Conservation (phyloP, 2,329 filamentous ascomycete species). For the Fusarium musae region DNA sequence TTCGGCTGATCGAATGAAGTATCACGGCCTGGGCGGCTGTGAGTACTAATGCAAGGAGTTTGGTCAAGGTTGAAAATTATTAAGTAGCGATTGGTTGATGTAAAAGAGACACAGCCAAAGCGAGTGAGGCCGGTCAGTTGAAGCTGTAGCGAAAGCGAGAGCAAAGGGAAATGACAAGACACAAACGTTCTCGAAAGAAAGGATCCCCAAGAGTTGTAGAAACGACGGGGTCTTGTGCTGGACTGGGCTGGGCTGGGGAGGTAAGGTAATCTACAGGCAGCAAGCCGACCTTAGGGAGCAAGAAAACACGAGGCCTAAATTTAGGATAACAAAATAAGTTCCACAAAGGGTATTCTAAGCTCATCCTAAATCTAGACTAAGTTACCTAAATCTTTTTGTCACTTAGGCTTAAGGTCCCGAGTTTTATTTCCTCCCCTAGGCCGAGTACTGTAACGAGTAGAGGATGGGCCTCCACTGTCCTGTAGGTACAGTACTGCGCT, state of each 20-base stretch:
- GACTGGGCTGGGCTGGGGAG: conserved; percentile 30
- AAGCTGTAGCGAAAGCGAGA: conserved; percentile 33
- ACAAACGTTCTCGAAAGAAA: conserved; percentile 36
- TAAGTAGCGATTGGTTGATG: conserved; percentile 50
- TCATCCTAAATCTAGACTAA: too few relatives aligned
- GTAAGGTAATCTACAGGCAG: conserved; percentile 25
- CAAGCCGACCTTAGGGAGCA: not conserved
- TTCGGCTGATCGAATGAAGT: conserved; percentile 32
- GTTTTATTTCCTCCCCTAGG: too few relatives aligned
- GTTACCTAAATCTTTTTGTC: too few relatives aligned
- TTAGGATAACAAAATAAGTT: too few relatives aligned
- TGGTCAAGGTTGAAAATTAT: conserved; percentile 26
- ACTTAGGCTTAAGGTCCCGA: too few relatives aligned
- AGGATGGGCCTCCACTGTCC: not conserved
- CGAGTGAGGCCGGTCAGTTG: conserved; percentile 64
- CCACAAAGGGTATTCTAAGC: too few relatives aligned
- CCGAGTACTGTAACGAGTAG: conserved; percentile 11
- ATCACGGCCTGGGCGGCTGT: conserved; percentile 32
- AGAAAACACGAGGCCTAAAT: too few relatives aligned
- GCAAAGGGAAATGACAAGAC: conserved; percentile 31
- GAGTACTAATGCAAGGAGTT: conserved; percentile 20
- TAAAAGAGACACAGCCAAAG: conserved; percentile 60
- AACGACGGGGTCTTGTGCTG: conserved; percentile 40
- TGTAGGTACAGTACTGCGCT: not conserved
- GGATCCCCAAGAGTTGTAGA: conserved; percentile 42